phyloP scores from a whole-genome alignment of 257 asterid species.

The Anisodus tanguticus region DNA sequence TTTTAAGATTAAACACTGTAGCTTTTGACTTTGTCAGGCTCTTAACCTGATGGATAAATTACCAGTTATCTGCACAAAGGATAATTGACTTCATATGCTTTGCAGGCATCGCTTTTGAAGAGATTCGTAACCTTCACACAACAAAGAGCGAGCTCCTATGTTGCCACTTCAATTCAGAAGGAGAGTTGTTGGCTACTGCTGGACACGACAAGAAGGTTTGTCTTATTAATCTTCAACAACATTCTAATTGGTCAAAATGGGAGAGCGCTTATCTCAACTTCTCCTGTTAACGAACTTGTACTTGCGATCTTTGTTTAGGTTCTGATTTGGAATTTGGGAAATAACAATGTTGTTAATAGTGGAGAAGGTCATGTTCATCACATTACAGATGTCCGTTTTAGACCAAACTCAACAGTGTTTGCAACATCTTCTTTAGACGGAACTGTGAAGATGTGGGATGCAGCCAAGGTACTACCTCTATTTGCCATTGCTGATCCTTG shows the following conservation, averaged over 20 bases:
- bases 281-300: conserved; percentile 26
- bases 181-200: conserved; percentile 54
- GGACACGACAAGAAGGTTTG: too few species aligned
- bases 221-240: background rate
- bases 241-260: conserved; percentile 8
- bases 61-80: background rate
- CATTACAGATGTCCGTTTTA: conserved; percentile 41
- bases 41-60: conserved; percentile 17
- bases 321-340: conserved; percentile 41
- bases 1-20: conserved; percentile 2
- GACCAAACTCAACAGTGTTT: too few species aligned
- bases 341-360: background rate
- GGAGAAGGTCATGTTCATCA: conserved; percentile 41
- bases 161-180: conserved; percentile 52
- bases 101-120: conserved; percentile 46
- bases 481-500: too few species aligned
- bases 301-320: conserved; percentile 36
- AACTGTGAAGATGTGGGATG: too few species aligned
- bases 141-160: conserved; percentile 45
- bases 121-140: conserved; percentile 37
- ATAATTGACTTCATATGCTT: background rate
- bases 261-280: background rate
- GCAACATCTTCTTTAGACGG: too few species aligned
- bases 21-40: conserved; percentile 15
- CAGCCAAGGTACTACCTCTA: too few species aligned